Percentiles rank a stretch among this genome's conserved stretches.
Evolutionary conservation across 2,329 filamentous ascomycete species (phyloP).

Genomic region (Fusarium acutatum): DNA sequence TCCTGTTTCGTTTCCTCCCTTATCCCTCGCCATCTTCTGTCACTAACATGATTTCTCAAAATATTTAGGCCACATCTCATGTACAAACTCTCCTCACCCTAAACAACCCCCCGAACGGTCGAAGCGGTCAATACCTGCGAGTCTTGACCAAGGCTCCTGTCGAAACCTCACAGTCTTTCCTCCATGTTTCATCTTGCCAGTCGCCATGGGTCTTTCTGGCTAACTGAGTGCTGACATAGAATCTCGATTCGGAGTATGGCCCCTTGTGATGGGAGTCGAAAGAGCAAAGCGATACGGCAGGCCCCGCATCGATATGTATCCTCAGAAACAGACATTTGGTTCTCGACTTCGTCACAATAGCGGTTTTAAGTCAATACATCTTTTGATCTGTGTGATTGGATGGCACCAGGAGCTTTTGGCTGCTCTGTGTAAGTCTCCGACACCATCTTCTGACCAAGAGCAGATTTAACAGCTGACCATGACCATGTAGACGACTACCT

Average conservation of each 20-base stretch:
- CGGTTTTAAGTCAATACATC: not conserved
- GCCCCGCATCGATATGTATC: no score
- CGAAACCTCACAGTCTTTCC: no score
- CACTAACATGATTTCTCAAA: not conserved
- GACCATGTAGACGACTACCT: not conserved
- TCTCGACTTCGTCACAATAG: not conserved
- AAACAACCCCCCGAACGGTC: not conserved
- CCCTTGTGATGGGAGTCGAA: not conserved
- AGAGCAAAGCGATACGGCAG: not conserved
- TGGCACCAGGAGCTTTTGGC: no score
- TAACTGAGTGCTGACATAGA: not conserved
- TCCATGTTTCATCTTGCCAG: not conserved
- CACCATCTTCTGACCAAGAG: not conserved
- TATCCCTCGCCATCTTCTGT: not conserved
- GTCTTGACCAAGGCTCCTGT: not conserved
- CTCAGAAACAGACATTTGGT: not conserved
- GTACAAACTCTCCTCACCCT: not conserved
- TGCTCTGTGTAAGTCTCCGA: not conserved
- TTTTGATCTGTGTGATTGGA: not conserved
- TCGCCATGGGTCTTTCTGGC: no score
- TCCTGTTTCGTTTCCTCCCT: not conserved
- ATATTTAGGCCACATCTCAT: not conserved
- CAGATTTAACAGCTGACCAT: no score
- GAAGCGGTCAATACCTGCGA: not conserved
- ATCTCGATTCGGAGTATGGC: rapidly evolving